Base-by-base conservation (phyloP, 805 yeast genomes). In the Schwanniomyces polymorphus region DNA sequence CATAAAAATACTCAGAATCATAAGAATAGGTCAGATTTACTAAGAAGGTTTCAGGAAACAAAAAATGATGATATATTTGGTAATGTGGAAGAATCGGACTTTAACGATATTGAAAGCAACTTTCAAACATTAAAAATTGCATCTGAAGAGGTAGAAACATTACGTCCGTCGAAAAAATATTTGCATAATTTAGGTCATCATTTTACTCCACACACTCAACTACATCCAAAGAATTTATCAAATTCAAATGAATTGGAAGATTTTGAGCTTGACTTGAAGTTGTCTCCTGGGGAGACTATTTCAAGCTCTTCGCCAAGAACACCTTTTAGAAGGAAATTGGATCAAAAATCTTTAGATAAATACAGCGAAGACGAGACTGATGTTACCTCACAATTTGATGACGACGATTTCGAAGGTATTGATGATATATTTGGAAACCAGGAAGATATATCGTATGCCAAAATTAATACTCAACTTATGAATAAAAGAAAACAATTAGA, bases 361-460 rank as follows among this genome's bases (percentile, higher is more conserved):
- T 69, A 68, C 48, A 68, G 75, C 45, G 76, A 72, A 45, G 68
- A 59, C 34, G 74, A 68, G 27, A 72, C 76, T 0, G 75, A 70
- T 42, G 61, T 63, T 31, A 71, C 77, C 1, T 63, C 70, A 3
- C 68, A 69, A 29, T 55, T 71, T 50, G 60, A 68, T 43, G 76
- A 68, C 25, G 72, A 68, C 1, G 76, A 67, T 27, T 58, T 62
- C 46, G 73, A 67, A 43, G 72, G 67, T 21, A 45, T 68, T 38
- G 77, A 72, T 47, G 61, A 68, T 43, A 63, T 70, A 10, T 68
- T 69, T 52, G 74, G 73, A 12, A 57, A 60, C 41, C 71, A 68
- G 42, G 74, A 68, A 51, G 60, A 65, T 41, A 73, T 72, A 2
- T 60, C 67, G 9, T 67, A 70, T 45, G 48, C 58, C 25, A 59